Percentiles rank a stretch among this genome's conserved stretches.
phyloP scores from a whole-genome alignment of 192 early-diverging fungal genomes.

The Coemansia sp. region DNA sequence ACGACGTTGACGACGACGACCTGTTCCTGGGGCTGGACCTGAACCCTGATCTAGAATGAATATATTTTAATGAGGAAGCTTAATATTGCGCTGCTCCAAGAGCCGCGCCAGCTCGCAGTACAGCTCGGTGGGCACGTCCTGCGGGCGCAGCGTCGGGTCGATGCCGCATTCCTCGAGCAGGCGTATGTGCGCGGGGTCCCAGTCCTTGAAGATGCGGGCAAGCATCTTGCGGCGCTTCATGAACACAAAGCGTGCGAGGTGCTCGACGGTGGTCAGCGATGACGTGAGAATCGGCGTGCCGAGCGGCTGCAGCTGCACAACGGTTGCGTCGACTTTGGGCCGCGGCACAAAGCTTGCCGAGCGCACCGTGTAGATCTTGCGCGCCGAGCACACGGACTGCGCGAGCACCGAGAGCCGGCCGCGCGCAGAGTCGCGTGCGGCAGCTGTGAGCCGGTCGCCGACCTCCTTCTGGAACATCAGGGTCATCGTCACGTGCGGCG shows the following conservation, averaged over 20 bases:
- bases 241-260: conserved; percentile 62
- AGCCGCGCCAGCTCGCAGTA: conserved; percentile 59
- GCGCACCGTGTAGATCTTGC: conserved; percentile 61
- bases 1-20: conserved; percentile 46
- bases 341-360: conserved; percentile 69
- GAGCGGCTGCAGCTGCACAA: conserved; percentile 65
- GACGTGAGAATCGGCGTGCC: conserved; percentile 45
- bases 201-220: conserved; percentile 57
- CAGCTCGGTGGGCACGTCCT: conserved; percentile 62
- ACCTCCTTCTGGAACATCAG: conserved; percentile 87
- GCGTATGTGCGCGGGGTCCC: conserved; percentile 40
- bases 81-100: conserved; percentile 46
- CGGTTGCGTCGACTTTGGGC: conserved; percentile 71
- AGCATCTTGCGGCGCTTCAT: conserved; percentile 70
- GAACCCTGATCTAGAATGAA: conserved; percentile 49
- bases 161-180: conserved; percentile 55
- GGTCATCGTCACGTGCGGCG: conserved; percentile 60
- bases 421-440: conserved; percentile 49
- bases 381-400: conserved; percentile 67
- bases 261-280: conserved; percentile 58
- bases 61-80: conserved; percentile 14
- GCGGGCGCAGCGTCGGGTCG: conserved; percentile 59
- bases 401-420: conserved; percentile 70
- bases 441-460: conserved; percentile 63
- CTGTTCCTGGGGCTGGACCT: conserved; percentile 49